phyloP scores from a whole-genome alignment of 2,329 filamentous ascomycete species.

The Colletotrichum agaves region DNA sequence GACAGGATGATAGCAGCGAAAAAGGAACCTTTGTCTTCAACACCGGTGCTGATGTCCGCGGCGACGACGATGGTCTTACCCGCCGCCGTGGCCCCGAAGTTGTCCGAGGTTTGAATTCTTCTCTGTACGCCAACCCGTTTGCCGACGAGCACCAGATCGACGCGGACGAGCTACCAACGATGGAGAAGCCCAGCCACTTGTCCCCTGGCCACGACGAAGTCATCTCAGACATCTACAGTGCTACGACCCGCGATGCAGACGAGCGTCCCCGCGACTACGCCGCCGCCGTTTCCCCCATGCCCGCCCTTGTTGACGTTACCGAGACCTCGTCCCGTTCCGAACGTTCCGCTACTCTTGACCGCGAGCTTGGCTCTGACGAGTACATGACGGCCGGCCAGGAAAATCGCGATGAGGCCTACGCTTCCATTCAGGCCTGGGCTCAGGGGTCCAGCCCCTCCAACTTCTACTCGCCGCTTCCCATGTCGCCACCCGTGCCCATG shows the following conservation, averaged over 20 bases:
- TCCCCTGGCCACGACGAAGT: slow-evolving; percentile 59
- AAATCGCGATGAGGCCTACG: slow-evolving; percentile 60
- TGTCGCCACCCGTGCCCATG: slow-evolving; percentile 58
- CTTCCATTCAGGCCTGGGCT: slow-evolving; percentile 74
- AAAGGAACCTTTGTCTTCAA: slow-evolving; percentile 68
- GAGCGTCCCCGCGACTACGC: slow-evolving; percentile 38
- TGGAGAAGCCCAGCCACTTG: slow-evolving; percentile 51
- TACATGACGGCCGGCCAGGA: slow-evolving; percentile 64
- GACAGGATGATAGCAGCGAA: slow-evolving; percentile 61
- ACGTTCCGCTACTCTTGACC: slow-evolving; percentile 37
- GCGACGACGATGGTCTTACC: slow-evolving; percentile 56
- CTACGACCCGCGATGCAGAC: slow-evolving; percentile 57
- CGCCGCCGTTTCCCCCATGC: slow-evolving; percentile 40
- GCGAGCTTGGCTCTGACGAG: slow-evolving; percentile 56
- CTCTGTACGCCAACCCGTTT: slow-evolving; percentile 68
- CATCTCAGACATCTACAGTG: slow-evolving; percentile 67
- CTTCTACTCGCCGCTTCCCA: slow-evolving; percentile 71
- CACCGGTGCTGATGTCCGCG: slow-evolving; percentile 59
- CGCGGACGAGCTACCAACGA: slow-evolving; percentile 52
- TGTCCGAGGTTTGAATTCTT: slow-evolving; percentile 56
- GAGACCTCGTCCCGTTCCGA: slow-evolving; percentile 32
- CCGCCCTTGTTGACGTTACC: slow-evolving; percentile 49
- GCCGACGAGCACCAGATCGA: slow-evolving; percentile 66
- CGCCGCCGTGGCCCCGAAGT: slow-evolving; percentile 59
- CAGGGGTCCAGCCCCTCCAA: slow-evolving; percentile 59